These are phyloP conservation scores for Chaetomium strumarium DNA, from an alignment of 2,329 filamentous ascomycete species.

Conservation along the genomic window DNA sequence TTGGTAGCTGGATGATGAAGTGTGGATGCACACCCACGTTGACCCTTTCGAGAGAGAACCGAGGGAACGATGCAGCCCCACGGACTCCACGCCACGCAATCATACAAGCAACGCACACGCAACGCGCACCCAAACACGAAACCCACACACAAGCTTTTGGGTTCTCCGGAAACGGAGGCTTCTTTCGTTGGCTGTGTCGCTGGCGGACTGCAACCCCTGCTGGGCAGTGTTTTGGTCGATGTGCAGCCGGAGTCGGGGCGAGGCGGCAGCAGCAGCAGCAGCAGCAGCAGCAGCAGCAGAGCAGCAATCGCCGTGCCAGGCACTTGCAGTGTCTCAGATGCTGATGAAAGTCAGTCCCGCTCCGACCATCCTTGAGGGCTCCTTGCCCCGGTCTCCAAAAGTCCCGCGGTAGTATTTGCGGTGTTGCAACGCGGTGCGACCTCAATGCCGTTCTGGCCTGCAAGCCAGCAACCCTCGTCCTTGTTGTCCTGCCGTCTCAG, in stretches of 20 bases:
- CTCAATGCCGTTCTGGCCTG: slow-evolving; percentile 25
- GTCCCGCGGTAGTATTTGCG: slow-evolving; percentile 22
- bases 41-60: not conserved
- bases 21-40: slow-evolving; percentile 1
- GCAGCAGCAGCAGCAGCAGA: not conserved
- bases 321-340: slow-evolving; percentile 18
- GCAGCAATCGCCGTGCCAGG: not conserved
- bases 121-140: not conserved
- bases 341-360: slow-evolving; percentile 11
- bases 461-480: slow-evolving; percentile 11
- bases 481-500: slow-evolving; percentile 11
- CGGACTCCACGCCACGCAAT: slow-evolving; percentile 4
- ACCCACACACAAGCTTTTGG: not conserved
- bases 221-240: slow-evolving; percentile 4
- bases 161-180: not conserved
- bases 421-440: slow-evolving; percentile 27
- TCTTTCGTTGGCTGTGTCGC: not conserved
- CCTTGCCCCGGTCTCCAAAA: slow-evolving; percentile 11
- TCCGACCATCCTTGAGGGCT: slow-evolving; percentile 12
- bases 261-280: not conserved
- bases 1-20: not conserved
- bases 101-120: slow-evolving; percentile 1
- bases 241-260: not conserved
- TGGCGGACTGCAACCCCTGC: not conserved
- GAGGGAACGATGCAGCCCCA: not conserved